These are phyloP conservation scores for Fusarium tuaranense DNA, from an alignment of 2,329 filamentous ascomycete genomes.

Conservation along the genomic window DNA sequence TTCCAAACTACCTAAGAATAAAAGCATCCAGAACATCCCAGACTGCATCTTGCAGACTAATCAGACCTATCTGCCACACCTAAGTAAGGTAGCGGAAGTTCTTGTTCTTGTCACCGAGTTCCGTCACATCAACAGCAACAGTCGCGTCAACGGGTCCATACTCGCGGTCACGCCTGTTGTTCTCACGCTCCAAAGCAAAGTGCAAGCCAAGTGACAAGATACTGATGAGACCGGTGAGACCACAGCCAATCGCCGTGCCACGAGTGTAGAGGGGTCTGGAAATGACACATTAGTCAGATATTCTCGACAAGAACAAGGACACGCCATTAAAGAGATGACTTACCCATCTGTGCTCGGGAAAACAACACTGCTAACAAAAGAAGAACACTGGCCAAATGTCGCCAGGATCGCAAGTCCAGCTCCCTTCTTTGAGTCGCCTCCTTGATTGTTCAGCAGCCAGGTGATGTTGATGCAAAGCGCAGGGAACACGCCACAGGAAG, in stretches of 20 bases:
- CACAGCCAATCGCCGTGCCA: slow-evolving; percentile 20
- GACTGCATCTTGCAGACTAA: not conserved
- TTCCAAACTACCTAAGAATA: not conserved
- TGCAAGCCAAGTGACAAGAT: slow-evolving; percentile 12
- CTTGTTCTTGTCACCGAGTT: slow-evolving; percentile 14
- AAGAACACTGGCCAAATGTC: slow-evolving; percentile 24
- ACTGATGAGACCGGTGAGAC: slow-evolving; percentile 5
- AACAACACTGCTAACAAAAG: slow-evolving; percentile 22
- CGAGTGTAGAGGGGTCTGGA: slow-evolving; percentile 11
- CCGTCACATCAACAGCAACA: slow-evolving; percentile 11
- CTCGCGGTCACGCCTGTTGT: slow-evolving; percentile 6
- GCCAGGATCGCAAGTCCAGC: slow-evolving; percentile 23
- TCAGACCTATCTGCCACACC: not conserved
- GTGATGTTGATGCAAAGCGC: slow-evolving; percentile 26
- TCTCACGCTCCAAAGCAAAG: slow-evolving; percentile 17
- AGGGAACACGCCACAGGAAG: slow-evolving; percentile 24
- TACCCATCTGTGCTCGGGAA: slow-evolving; percentile 23
- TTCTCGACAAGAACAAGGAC: not conserved
- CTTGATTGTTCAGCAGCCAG: slow-evolving; percentile 29
- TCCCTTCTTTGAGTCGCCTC: slow-evolving; percentile 25
- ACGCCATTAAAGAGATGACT: not conserved
- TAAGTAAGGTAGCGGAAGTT: slow-evolving; percentile 24
- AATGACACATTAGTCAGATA: not conserved
- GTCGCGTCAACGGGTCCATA: slow-evolving; percentile 2
- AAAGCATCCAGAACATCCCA: not conserved